phyloP scores from a whole-genome alignment of 768 basidiomycete genomes.

The Sutorius australiensis region DNA sequence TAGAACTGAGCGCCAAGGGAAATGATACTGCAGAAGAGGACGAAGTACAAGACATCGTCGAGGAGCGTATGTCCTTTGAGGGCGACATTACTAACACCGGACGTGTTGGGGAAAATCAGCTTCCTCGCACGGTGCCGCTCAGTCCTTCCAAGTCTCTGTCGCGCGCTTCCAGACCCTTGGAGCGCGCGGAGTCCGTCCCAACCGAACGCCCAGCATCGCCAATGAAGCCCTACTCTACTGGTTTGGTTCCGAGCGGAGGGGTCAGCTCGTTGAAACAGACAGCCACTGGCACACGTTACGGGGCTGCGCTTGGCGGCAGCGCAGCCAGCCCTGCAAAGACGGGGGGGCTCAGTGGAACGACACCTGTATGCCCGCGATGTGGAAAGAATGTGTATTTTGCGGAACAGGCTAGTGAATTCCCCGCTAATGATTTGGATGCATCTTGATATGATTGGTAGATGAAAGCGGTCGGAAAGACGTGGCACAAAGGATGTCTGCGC shows the following conservation, averaged over 20 bases:
- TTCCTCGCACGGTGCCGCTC: constrained; percentile 56
- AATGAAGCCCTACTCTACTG: constrained; percentile 25
- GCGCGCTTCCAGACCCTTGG: constrained; percentile 2
- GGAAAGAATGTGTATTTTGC: constrained; percentile 80
- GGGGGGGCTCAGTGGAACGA: constrained; percentile 49
- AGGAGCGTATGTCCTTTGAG: constrained; percentile 22
- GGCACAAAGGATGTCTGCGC: constrained; percentile 73
- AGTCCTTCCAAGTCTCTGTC: constrained; percentile 32
- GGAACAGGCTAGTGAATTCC: constrained; percentile 53
- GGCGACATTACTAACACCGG: constrained; percentile 44
- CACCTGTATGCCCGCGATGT: constrained; percentile 66
- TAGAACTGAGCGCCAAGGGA: constrained; percentile 18
- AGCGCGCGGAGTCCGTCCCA: background rate
- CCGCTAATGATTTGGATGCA: background rate
- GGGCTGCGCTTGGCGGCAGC: constrained; percentile 47
- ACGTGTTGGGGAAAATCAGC: constrained; percentile 40
- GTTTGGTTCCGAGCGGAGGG: constrained; percentile 6
- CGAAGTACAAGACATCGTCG: constrained; percentile 28
- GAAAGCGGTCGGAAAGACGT: constrained; percentile 78
- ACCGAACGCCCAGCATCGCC: constrained; percentile 23
- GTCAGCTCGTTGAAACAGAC: constrained; percentile 37
- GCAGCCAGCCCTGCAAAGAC: constrained; percentile 41
- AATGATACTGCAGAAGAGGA: constrained; percentile 27
- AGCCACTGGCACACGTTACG: constrained; percentile 65
- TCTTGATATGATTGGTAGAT: constrained; percentile 41